Percentiles rank a stretch among this genome's conserved stretches.
Conservation (phyloP, 768 basidiomycete species). For the Auricularia cornea region DNA sequence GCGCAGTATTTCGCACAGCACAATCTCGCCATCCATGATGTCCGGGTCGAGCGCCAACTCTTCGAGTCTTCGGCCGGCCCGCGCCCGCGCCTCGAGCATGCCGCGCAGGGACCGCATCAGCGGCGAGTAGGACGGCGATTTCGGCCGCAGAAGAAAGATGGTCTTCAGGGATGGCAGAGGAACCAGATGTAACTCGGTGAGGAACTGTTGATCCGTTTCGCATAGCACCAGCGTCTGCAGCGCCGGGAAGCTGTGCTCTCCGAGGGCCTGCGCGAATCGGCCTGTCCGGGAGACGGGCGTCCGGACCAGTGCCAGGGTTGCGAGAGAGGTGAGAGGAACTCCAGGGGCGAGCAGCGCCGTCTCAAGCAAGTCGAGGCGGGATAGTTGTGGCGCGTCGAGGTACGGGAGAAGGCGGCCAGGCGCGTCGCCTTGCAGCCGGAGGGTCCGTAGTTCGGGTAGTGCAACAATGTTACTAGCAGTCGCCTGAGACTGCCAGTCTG, state of each 20-base stretch:
- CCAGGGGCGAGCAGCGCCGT: neutral
- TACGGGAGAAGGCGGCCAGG: neutral
- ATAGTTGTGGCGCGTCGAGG: neutral
- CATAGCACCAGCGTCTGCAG: neutral
- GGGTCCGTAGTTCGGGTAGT: neutral
- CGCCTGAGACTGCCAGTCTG: neutral
- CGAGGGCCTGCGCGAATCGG: neutral
- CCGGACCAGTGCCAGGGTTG: too few relatives aligned
- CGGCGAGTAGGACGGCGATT: neutral
- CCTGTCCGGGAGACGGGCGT: too few relatives aligned
- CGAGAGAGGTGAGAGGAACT: too few relatives aligned
- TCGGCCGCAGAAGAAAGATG: neutral
- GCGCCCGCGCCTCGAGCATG: neutral
- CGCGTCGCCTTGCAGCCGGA: neutral
- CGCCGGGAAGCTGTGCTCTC: neutral
- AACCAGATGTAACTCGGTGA: neutral
- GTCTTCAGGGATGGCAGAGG: neutral
- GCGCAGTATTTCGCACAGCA: too few relatives aligned
- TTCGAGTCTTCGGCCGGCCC: too few relatives aligned
- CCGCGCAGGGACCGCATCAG: neutral
- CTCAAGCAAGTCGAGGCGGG: neutral
- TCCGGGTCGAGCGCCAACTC: too few relatives aligned
- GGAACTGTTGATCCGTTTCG: neutral
- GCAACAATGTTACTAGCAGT: neutral
- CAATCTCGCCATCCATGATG: too few relatives aligned